Percentiles rank a stretch among this genome's conserved stretches.
Evolutionary conservation across 805 yeast species (phyloP).

Genomic region (Cyberlindnera suaveolens): DNA sequence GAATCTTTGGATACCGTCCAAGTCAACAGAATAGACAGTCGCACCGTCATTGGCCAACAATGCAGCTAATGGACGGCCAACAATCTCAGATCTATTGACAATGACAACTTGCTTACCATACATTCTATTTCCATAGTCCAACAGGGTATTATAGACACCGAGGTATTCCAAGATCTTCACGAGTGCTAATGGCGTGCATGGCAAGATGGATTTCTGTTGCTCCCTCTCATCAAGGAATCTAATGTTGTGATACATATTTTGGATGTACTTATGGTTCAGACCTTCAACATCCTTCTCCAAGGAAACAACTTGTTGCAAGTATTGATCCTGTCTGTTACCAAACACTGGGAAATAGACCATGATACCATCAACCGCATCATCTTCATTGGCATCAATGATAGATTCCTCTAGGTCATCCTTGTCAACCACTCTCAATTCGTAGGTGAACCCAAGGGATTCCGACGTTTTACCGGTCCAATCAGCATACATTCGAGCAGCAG

Average conservation of each 20-base stretch:
- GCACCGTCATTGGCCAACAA: slow-evolving; percentile 97
- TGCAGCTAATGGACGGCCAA: slow-evolving; percentile 96
- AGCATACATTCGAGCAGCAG: slow-evolving; percentile 94
- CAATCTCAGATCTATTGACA: slow-evolving; percentile 93
- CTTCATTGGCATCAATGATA: slow-evolving; percentile 75
- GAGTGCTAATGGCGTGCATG: slow-evolving; percentile 94
- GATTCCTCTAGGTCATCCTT: slow-evolving; percentile 84
- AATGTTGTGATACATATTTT: slow-evolving; percentile 90
- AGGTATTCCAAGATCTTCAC: slow-evolving; percentile 89
- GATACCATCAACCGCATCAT: slow-evolving; percentile 76
- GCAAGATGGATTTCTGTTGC: slow-evolving; percentile 74
- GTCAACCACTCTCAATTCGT: slow-evolving; percentile 63
- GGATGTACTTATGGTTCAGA: slow-evolving; percentile 81
- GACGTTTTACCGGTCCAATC: slow-evolving; percentile 93
- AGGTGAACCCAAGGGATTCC: slow-evolving; percentile 77
- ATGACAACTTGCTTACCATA: slow-evolving; percentile 90
- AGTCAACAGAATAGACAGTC: slow-evolving; percentile 85
- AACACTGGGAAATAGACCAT: slow-evolving; percentile 98
- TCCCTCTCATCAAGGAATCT: slow-evolving; percentile 72
- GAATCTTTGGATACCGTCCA: slow-evolving; percentile 81
- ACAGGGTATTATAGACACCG: slow-evolving; percentile 75
- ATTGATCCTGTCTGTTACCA: slow-evolving; percentile 92
- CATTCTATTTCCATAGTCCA: slow-evolving; percentile 85
- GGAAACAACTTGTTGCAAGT: slow-evolving; percentile 88
- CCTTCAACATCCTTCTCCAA: slow-evolving; percentile 96